Evolutionary conservation across 495 filamentous ascomycete genomes (phyloP), one percentile per base, ranked within the genome.

Genomic region (Bombardia bombarda): DNA sequence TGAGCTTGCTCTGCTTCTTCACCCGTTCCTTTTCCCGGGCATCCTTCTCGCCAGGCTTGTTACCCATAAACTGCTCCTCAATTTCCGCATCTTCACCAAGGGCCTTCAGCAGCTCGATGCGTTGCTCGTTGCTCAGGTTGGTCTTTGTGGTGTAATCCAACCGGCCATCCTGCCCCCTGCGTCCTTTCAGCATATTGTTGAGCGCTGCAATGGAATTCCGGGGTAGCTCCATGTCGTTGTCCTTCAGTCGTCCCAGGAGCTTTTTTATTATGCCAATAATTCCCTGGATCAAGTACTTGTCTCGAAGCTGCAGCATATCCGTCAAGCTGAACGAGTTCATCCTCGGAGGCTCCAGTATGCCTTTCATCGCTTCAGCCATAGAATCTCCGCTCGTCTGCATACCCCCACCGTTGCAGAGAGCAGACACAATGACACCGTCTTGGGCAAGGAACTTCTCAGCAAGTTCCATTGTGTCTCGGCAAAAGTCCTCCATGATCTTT

Each of bases 401-500:
- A 16, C 57, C 44, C 23, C 74, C 66, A 43, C 62, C 65, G 37
- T 58, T 62, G 42, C 65, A 63, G 24, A 90, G 63, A 32, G 84
- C 83, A 40, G 78, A 80, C 0, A 83, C 74, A 53, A 95, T 75
- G 30, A 94, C 74, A 39, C 74, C 79, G 65, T 88, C 90, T 49
- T 93, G 80, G 40, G 84, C 79, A 52, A 97, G 86, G 3, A 95
- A 70, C 17, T 75, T 74, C 53, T 95, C 84, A 2, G 89, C 89
- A 52, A 95, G 85, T 49, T 96, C 84, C 72, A 97, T 97, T 21
- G 84, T 82, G 52, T 96, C 87, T 48, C 92, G 79, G 53, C 86
- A 92, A 50, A 97, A 96, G 38, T 97, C 84, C 55, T 84, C 78
- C 86, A 98, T 84, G 19, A 73, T 66, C 13, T 71, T 63, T 60